These are phyloP conservation scores for Geotrichum citri-aurantii DNA, from an alignment of 1,139 yeast species.

Conservation along the genomic window DNA sequence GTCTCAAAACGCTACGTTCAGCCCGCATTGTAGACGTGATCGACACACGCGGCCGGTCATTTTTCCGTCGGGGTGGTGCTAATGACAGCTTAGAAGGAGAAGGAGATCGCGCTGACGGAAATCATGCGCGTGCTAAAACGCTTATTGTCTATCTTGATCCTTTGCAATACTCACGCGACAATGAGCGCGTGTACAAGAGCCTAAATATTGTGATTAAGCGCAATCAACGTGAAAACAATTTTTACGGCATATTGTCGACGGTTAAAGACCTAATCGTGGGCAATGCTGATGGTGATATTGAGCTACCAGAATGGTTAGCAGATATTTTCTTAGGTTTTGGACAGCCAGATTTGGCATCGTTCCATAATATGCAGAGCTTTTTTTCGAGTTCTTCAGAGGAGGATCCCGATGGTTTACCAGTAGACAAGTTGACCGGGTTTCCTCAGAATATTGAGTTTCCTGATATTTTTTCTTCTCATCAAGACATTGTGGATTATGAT, in stretches of 20 bases:
- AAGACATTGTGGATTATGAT: not conserved
- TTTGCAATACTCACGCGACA: constrained; percentile 5
- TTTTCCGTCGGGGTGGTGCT: constrained; percentile 4
- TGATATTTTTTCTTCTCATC: not conserved
- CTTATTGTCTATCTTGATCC: constrained; percentile 21
- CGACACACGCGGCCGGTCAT: constrained; percentile 12
- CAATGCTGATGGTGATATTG: constrained; percentile 15
- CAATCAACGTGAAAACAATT: constrained; percentile 24
- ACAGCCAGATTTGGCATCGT: constrained; percentile 25
- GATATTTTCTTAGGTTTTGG: constrained; percentile 39
- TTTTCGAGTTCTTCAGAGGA: constrained; percentile 5
- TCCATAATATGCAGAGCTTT: constrained; percentile 16
- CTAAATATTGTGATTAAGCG: constrained; percentile 28
- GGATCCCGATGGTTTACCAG: constrained; percentile 15
- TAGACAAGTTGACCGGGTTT: not conserved
- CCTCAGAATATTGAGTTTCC: not conserved
- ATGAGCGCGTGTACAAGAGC: constrained; percentile 5
- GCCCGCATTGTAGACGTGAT: constrained; percentile 27
- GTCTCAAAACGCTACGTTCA: constrained; percentile 27
- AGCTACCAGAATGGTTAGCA: constrained; percentile 38
- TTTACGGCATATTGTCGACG: constrained; percentile 26
- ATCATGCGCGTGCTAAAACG: constrained; percentile 17
- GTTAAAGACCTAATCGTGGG: constrained; percentile 20
- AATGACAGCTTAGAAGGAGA: constrained; percentile 17
- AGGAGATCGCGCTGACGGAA: constrained; percentile 11